phyloP scores from a whole-genome alignment of 2,329 filamentous ascomycete species.

The Moelleriella libera region DNA sequence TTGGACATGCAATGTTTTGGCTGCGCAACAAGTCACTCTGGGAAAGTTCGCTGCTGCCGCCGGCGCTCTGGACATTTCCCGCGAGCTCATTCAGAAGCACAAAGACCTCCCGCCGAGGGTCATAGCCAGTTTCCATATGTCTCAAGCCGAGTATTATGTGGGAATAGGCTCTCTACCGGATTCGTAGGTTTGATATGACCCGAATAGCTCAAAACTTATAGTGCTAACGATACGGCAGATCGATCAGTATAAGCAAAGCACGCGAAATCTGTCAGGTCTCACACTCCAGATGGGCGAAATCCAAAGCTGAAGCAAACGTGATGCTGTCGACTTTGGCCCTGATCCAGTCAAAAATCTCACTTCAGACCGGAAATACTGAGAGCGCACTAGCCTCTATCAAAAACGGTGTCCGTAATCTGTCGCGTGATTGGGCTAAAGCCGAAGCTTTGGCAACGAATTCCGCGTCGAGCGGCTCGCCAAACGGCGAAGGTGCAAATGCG shows the following conservation, averaged over 20 bases:
- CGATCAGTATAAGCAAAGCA: conserved; percentile 21
- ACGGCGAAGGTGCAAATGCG: conserved; percentile 14
- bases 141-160: conserved; percentile 61
- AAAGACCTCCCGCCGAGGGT: conserved; percentile 23
- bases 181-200: conserved; percentile 23
- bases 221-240: conserved; percentile 7
- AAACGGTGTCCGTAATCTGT: conserved; percentile 39
- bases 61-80: conserved; percentile 41
- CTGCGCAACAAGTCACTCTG: conserved; percentile 37
- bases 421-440: conserved; percentile 39
- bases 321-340: conserved; percentile 23
- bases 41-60: conserved; percentile 37
- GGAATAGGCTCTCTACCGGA: conserved; percentile 51
- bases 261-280: conserved; percentile 19
- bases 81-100: conserved; percentile 27
- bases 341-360: conserved; percentile 49
- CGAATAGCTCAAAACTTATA: conserved; percentile 2
- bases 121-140: conserved; percentile 46
- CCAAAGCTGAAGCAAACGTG: conserved; percentile 17
- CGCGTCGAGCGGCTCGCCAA: conserved; percentile 14
- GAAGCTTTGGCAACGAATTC: conserved; percentile 19
- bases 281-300: conserved; percentile 17
- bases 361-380: conserved; percentile 46
- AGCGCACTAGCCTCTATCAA: conserved; percentile 43
- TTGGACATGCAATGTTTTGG: conserved; percentile 31